Base-by-base conservation (phyloP, 495 filamentous ascomycete genomes). In the Neurospora sp. region DNA sequence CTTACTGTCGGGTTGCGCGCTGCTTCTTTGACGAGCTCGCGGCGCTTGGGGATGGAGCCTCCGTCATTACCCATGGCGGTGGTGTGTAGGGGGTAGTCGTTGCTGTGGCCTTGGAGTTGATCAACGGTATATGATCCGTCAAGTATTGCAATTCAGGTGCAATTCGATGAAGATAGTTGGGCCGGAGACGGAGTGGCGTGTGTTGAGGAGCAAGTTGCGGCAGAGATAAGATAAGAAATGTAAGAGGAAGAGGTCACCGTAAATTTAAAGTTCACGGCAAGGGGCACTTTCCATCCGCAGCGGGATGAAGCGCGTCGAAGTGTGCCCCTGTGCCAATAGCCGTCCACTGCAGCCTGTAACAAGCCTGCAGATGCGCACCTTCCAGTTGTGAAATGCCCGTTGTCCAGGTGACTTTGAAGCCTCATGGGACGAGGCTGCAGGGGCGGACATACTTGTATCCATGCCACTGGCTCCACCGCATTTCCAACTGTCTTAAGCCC, bases 21-120 rank as follows among this genome's bases (percentile, higher is more conserved):
- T 40, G 94, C 93, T 81, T 92, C 90, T 77, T 94, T 93, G 81
- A 98, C 96, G 40, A 99, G 92, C 81, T 99, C 96, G 71, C 96
- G 92, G 39, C 96, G 93, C 69, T 91, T 98, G 15, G 96, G 96
- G 73, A 99, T 99, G 37, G 81, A 87, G 75, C 87, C 95, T 77
- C 96, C 95, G 79, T 98, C 95, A 82, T 98, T 98, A 83, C 95
- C 96, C 95, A 98, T 80, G 70, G 69, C 80, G 70, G 4, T 39
- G 36, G 4, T 71, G 36, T 24, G 43, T 45, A 69, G 34, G 9
- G 54, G 39, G 36, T 48, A 1, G 34, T 37, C 2, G 34, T 36
- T 17, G 36, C 4, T 37, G n/a, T 39, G 69, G 13, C 28, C 2
- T n/a, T 39, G 13, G 48, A 28, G 43, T 11, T 4, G 8, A 3